A percentile compares a stretch with the other conserved stretches of the same genome.
phyloP scores from a whole-genome alignment of 257 asterid genomes.

The Solanum gandarillasii region DNA sequence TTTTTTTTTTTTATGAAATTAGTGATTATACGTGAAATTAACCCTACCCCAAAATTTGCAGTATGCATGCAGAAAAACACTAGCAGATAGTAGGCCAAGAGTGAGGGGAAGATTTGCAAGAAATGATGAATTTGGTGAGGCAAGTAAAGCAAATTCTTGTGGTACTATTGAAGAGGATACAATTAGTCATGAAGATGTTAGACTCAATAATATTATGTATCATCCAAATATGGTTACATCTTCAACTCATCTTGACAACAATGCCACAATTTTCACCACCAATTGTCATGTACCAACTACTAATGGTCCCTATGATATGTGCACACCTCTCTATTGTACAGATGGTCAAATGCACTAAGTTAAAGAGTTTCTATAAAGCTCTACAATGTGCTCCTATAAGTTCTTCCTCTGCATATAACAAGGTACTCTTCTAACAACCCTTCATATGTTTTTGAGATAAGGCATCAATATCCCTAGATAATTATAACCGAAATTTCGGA shows the following conservation, averaged over 20 bases:
- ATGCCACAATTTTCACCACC: not conserved
- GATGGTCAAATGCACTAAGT: not conserved
- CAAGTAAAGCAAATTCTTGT: constrained; percentile 24
- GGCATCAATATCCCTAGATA: too few species aligned
- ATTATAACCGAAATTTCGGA: too few species aligned
- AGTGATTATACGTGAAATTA: too few species aligned
- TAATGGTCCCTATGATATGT: not conserved
- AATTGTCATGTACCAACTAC: not conserved
- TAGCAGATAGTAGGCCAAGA: constrained; percentile 88
- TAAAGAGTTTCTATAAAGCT: not conserved
- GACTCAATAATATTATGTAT: constrained; percentile 3
- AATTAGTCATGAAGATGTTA: constrained; percentile 39
- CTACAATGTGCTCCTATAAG: not conserved
- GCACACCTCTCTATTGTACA: not conserved
- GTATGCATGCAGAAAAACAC: constrained; percentile 91
- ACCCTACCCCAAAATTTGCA: constrained; percentile 9
- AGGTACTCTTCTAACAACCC: not conserved
- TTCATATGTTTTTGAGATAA: not conserved
- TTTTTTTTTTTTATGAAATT: too few species aligned
- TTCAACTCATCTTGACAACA: not conserved
- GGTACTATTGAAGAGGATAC: constrained; percentile 53
- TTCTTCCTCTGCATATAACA: not conserved
- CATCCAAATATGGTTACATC: not conserved
- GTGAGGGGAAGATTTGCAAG: constrained; percentile 89
- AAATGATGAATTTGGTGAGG: constrained; percentile 55